phyloP scores from a whole-genome alignment of 352 stramenopile genomes.

The Globisporangium irregulare region DNA sequence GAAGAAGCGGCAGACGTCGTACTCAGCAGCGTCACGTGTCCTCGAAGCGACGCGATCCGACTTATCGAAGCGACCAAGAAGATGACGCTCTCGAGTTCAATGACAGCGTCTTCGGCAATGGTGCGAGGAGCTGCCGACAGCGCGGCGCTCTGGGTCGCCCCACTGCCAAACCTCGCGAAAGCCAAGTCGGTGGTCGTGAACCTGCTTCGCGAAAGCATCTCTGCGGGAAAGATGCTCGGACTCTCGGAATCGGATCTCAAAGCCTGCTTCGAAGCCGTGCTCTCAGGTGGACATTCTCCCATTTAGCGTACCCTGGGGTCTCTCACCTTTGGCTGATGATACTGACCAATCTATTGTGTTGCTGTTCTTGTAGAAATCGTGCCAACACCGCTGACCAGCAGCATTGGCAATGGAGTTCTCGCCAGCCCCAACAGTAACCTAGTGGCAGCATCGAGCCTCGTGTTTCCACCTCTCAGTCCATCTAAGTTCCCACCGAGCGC shows the following conservation, averaged over 20 bases:
- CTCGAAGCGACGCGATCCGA: constrained; percentile 45
- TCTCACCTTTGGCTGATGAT: background rate
- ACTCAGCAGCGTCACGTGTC: constrained; percentile 34
- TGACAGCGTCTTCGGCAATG: background rate
- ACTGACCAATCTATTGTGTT: background rate
- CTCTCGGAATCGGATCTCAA: constrained; percentile 29
- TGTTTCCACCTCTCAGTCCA: constrained; percentile 27
- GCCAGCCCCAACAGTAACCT: constrained; percentile 7
- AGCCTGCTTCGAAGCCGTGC: constrained; percentile 26
- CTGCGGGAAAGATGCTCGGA: constrained; percentile 30
- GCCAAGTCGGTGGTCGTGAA: constrained; percentile 27
- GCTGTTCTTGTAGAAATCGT: background rate
- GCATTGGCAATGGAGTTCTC: background rate
- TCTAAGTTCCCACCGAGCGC: constrained; percentile 35
- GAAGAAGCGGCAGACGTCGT: constrained; percentile 47
- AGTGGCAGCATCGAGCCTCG: constrained; percentile 7
- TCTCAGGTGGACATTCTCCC: constrained; percentile 9
- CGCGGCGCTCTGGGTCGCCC: background rate
- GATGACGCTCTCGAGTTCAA: background rate
- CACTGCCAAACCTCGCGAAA: constrained; percentile 12
- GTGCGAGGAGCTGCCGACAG: background rate
- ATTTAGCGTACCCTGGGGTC: background rate
- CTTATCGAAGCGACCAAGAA: constrained; percentile 50
- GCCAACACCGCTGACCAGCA: background rate
- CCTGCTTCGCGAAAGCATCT: constrained; percentile 32